A percentile compares a stretch with the other conserved stretches of the same genome.
Evolutionary conservation across 345 rosid genomes (phyloP).

Genomic region (Punica granatum): DNA sequence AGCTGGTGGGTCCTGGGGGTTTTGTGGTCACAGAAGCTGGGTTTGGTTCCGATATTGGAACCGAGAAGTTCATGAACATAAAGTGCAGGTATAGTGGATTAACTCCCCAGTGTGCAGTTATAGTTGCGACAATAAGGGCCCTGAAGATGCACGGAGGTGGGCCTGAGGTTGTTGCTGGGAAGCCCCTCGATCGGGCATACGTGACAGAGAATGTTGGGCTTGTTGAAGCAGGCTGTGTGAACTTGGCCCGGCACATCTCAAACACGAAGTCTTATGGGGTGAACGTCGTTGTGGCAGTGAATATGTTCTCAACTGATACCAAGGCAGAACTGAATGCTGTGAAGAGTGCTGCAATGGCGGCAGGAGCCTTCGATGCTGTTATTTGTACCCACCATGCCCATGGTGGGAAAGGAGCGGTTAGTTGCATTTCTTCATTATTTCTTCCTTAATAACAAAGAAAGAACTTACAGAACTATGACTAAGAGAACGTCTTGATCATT

Average conservation of each 20-base stretch:
- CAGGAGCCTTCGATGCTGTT: constrained; percentile 94
- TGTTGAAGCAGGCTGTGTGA: constrained; percentile 93
- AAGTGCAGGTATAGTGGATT: constrained; percentile 87
- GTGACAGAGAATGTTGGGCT: constrained; percentile 76
- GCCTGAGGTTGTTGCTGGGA: constrained; percentile 93
- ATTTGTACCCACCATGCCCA: constrained; percentile 93
- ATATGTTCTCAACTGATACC: constrained; percentile 83
- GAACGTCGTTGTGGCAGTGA: constrained; percentile 94
- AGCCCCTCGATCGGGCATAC: constrained; percentile 87
- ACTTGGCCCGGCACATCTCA: constrained; percentile 84
- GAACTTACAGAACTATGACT: neutral
- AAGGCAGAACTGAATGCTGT: constrained; percentile 91
- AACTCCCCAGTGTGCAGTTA: constrained; percentile 88
- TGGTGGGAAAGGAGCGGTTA: constrained; percentile 97
- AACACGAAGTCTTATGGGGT: constrained; percentile 86
- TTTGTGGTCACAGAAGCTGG: constrained; percentile 99
- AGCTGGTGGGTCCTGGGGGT: constrained; percentile 93
- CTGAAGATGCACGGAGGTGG: constrained; percentile 99
- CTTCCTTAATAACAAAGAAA: neutral
- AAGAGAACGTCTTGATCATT: neutral
- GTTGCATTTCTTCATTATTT: constrained; percentile 13
- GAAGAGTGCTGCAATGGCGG: constrained; percentile 63
- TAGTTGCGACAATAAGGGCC: constrained; percentile 96
- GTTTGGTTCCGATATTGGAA: constrained; percentile 93
- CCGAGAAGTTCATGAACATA: constrained; percentile 97